A percentile compares a stretch with the other conserved stretches of the same genome.
These are phyloP conservation scores for Aspergillus nidulans DNA, from an alignment of 495 filamentous ascomycete genomes.

Conservation along the genomic window DNA sequence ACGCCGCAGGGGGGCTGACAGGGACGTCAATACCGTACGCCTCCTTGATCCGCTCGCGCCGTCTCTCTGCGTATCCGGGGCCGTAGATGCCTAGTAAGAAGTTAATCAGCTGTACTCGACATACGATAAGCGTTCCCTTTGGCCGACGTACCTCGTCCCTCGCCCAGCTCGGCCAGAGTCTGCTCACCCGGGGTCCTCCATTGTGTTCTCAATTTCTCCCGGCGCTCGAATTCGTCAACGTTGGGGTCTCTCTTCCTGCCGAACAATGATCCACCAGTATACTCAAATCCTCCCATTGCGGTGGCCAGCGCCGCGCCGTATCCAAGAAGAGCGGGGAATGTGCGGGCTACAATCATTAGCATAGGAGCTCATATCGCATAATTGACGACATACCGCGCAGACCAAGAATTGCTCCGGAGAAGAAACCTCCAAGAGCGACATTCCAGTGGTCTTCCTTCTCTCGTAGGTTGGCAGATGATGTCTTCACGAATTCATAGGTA, in stretches of 20 bases:
- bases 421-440: conserved; percentile 67
- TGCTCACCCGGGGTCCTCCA: conserved; percentile 74
- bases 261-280: conserved; percentile 63
- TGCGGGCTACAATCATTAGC: conserved; percentile 52
- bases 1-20: conserved; percentile 35
- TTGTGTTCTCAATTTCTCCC: conserved; percentile 69
- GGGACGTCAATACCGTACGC: conserved; percentile 85
- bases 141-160: conserved; percentile 71
- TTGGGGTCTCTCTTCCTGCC: conserved; percentile 53
- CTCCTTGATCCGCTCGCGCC: conserved; percentile 77
- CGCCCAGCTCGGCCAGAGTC: conserved; percentile 77
- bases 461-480: conserved; percentile 71
- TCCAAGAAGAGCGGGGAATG: conserved; percentile 75
- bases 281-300: conserved; percentile 66
- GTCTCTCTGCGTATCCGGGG: conserved; percentile 82
- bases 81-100: conserved; percentile 64
- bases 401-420: conserved; percentile 65
- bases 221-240: conserved; percentile 76
- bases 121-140: neutral
- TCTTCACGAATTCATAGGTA: conserved; percentile 70
- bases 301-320: conserved; percentile 64
- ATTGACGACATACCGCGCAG: conserved; percentile 48
- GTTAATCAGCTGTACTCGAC: conserved; percentile 22
- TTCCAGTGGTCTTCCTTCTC: conserved; percentile 70
- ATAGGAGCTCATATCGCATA: neutral